Conservation (phyloP, 2,329 filamentous ascomycete genomes). For the Cordyceps farinosa region DNA sequence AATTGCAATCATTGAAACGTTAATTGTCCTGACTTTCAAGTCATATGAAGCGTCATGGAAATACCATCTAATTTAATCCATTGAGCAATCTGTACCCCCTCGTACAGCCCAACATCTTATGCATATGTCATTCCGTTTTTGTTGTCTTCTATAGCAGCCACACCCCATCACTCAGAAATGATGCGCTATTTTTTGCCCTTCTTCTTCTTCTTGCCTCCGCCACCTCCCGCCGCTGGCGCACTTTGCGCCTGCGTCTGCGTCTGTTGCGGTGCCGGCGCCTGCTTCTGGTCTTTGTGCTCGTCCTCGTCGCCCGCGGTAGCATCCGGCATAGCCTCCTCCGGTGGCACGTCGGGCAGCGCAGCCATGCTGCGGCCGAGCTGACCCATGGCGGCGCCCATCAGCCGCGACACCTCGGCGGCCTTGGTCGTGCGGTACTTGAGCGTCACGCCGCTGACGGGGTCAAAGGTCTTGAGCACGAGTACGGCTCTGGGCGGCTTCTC, state of each 20-base stretch:
- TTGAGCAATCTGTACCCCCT: not conserved
- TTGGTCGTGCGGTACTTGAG: slow-evolving; percentile 92
- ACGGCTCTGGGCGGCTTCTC: slow-evolving; percentile 58
- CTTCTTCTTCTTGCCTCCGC: slow-evolving; percentile 62
- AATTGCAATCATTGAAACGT: not conserved
- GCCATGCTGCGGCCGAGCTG: slow-evolving; percentile 68
- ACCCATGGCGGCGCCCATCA: slow-evolving; percentile 70
- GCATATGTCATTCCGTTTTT: not conserved
- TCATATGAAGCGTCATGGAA: no score
- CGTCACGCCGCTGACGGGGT: slow-evolving; percentile 73
- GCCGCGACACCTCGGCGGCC: slow-evolving; percentile 79
- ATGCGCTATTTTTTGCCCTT: slow-evolving; percentile 60
- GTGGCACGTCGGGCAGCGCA: slow-evolving; percentile 44
- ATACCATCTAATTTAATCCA: no score
- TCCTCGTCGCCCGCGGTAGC: slow-evolving; percentile 21
- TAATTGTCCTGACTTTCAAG: not conserved
- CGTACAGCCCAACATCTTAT: not conserved
- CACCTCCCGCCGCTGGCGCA: slow-evolving; percentile 29
- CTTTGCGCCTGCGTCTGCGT: slow-evolving; percentile 19
- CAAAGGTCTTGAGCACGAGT: slow-evolving; percentile 85
- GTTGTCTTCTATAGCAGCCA: not conserved
- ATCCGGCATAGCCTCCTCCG: slow-evolving; percentile 34
- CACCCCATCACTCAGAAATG: not conserved
- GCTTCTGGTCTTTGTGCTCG: slow-evolving; percentile 26
- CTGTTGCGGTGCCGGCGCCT: slow-evolving; percentile 27